phyloP scores from a whole-genome alignment of 768 basidiomycete species.

The Termitomyces titanicus region DNA sequence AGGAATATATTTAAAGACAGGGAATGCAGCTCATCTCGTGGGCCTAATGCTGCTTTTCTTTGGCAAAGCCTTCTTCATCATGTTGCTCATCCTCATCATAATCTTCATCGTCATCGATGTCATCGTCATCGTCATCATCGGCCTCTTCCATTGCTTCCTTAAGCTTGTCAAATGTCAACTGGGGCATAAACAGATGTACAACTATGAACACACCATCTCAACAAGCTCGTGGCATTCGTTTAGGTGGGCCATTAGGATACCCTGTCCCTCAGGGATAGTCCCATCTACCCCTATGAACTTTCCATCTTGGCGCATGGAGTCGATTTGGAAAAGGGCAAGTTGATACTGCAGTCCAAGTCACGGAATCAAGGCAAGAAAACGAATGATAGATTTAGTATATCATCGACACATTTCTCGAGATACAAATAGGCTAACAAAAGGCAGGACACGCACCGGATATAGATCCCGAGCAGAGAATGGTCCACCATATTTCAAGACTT shows the following conservation, averaged over 20 bases:
- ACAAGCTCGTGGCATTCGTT: conserved; percentile 95
- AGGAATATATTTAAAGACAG: not conserved
- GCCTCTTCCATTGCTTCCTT: conserved; percentile 82
- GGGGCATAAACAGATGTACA: not conserved
- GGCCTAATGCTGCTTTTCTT: not conserved
- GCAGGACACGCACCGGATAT: conserved; percentile 68
- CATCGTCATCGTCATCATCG: conserved; percentile 51
- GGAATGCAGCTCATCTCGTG: not conserved
- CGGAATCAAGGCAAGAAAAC: not conserved
- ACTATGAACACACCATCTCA: conserved; percentile 68
- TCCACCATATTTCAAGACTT: conserved; percentile 93
- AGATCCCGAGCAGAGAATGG: conserved; percentile 89
- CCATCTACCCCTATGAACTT: conserved; percentile 90
- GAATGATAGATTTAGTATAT: conserved; percentile 1
- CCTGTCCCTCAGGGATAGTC: conserved; percentile 91
- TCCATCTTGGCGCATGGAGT: conserved; percentile 88
- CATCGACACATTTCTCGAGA: not conserved
- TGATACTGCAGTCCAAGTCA: conserved; percentile 63
- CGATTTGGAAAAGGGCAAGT: conserved; percentile 92
- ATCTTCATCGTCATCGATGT: conserved; percentile 39
- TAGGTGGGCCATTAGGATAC: conserved; percentile 91
- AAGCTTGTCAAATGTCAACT: conserved; percentile 37
- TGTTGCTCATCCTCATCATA: conserved; percentile 19
- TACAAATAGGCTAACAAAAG: not conserved
- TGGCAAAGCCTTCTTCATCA: not conserved